These are phyloP conservation scores for Ganoderma multipileum DNA, from an alignment of 1,284 basidiomycete genomes.

Conservation along the genomic window DNA sequence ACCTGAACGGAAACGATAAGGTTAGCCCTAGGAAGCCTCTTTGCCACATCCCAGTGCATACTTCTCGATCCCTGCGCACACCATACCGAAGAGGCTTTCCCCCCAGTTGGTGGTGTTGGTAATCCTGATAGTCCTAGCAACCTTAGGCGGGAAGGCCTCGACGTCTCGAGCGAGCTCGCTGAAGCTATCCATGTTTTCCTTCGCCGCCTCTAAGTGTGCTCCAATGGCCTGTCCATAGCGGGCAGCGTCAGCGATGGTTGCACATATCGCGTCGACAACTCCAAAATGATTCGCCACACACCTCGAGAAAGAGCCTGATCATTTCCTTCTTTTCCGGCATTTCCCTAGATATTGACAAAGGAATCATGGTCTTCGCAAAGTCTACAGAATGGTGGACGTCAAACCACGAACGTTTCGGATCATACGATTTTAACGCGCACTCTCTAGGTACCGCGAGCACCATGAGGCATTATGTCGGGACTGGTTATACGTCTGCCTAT, in stretches of 20 bases:
- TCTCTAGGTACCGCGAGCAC: constrained; percentile 36
- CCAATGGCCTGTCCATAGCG: constrained; percentile 32
- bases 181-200: constrained; percentile 33
- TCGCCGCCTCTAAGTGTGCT: constrained; percentile 35
- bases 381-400: constrained; percentile 24
- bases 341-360: constrained; percentile 31
- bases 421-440: constrained; percentile 16
- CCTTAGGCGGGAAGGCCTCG: constrained; percentile 39
- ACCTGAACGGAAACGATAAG: background rate
- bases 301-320: constrained; percentile 41
- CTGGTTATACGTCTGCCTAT: constrained; percentile 33
- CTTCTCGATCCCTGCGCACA: constrained; percentile 1
- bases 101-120: background rate
- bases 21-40: background rate
- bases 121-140: constrained; percentile 33
- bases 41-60: background rate
- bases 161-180: constrained; percentile 37
- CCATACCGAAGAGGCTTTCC: background rate
- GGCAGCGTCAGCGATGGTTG: background rate
- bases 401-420: background rate
- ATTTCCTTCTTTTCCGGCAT: constrained; percentile 38
- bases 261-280: background rate
- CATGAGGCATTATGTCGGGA: constrained; percentile 36
- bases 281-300: constrained; percentile 4
- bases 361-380: constrained; percentile 37